Conservation (phyloP, 176 grass and related monocot species). For the Avena eriantha region DNA sequence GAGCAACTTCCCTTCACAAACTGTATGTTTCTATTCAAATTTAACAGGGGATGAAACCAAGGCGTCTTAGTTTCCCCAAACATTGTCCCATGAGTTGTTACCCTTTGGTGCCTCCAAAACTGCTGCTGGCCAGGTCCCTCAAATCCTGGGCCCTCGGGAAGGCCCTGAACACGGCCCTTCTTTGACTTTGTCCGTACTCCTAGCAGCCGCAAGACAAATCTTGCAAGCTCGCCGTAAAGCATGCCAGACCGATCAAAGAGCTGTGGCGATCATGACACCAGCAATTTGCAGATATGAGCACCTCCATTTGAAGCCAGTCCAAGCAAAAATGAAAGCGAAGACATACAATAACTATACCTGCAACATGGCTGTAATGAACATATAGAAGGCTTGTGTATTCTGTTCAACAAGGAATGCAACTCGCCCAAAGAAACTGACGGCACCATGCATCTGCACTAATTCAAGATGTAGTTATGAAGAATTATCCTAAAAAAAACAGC, state of each 20-base stretch:
- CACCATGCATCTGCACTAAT: conserved; percentile 79
- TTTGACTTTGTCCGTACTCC: conserved; percentile 67
- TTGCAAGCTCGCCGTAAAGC: conserved; percentile 85
- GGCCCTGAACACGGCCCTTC: conserved; percentile 53
- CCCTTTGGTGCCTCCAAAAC: conserved; percentile 59
- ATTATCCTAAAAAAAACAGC: not conserved
- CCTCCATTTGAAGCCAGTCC: not conserved
- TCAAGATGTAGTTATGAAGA: not conserved
- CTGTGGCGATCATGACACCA: conserved; percentile 43
- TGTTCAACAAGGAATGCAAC: conserved; percentile 81
- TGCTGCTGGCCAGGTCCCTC: conserved; percentile 53
- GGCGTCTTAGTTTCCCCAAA: conserved; percentile 62
- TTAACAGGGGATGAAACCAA: not conserved
- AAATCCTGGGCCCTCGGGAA: conserved; percentile 34
- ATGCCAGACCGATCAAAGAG: conserved; percentile 86
- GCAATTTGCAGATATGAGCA: conserved; percentile 5
- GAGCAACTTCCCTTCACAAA: not conserved
- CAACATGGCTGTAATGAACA: conserved; percentile 83
- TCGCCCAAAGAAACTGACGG: conserved; percentile 91
- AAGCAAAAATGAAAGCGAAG: not conserved
- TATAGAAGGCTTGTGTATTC: conserved; percentile 92
- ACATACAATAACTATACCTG: conserved; percentile 48
- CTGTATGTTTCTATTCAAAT: conserved; percentile 15
- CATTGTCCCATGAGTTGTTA: conserved; percentile 71
- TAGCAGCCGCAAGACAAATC: conserved; percentile 71